Base-by-base conservation (phyloP, 371 early-diverging fungal species). In the Mortierella sp. region DNA sequence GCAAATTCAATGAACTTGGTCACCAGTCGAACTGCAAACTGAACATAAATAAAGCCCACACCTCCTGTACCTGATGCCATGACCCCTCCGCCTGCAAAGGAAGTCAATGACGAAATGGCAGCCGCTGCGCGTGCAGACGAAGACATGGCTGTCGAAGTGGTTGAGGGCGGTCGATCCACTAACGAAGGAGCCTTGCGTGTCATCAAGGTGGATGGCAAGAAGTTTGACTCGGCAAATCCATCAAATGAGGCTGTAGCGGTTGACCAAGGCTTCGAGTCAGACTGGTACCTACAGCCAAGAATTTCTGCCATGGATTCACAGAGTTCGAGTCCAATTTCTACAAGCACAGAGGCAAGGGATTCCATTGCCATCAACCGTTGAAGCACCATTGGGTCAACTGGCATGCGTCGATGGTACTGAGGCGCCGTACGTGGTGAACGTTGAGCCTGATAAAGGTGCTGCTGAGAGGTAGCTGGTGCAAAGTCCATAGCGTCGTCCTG, bases 1-100 rank as follows among this genome's bases (percentile, higher is more conserved):
- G 76, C 59, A 68, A 68, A 74, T 34, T 74, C 76, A 5, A 76
- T 64, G 8, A 76, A 65, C 53, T 69, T 76, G 53, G 51, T 76
- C 51, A 74, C 6, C 13, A 74, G 47, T 16, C 76, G 68, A n/a
- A 68, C 69, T 43, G 69, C 76, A 54, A 74, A 74, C n/a, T 74
- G 76, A 13, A 74, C 62, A 47, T 65, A 76, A 28, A 69, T 76
- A 41, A 69, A 45, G 0, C 76, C 76, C 7, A 76, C 58, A 12
- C 76, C 76, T 6, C 76, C 76, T 0, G 76, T 65, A 12, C 76
- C 76, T 4, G 65, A 64, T 13, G 61, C 70, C 76, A 76, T 69
- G 26, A 58, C 70, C 13, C 65, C 62, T 3, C 70, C 70, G 2
- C 76, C 76, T 13, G 70, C 52, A 58, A 69, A 64, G 0, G 46